phyloP scores from a whole-genome alignment of 306 rosid species.

The Adenanthera pavonina region DNA sequence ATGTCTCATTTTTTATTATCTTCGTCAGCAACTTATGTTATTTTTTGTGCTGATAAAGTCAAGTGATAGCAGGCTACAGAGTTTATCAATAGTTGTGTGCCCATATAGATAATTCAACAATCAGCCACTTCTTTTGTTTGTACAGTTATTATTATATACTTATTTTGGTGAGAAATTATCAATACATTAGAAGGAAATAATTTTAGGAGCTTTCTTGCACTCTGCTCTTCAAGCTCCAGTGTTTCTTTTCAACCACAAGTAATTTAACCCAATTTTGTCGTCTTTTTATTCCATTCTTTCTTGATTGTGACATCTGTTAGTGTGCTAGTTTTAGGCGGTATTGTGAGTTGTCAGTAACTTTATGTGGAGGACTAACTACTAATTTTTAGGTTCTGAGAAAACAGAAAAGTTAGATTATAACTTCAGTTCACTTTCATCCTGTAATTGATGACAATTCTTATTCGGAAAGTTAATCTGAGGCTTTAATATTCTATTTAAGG shows the following conservation, averaged over 20 bases:
- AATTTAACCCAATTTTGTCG: neutral
- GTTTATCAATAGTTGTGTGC: conserved; percentile 1
- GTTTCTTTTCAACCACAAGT: neutral
- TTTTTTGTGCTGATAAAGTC: neutral
- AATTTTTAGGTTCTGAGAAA: conserved; percentile 5
- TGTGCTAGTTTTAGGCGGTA: conserved; percentile 4
- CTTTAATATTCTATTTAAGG: conserved; percentile 48
- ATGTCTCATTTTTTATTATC: neutral
- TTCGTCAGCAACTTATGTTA: neutral
- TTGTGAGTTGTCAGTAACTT: neutral
- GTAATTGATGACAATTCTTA: neutral
- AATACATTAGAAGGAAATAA: neutral
- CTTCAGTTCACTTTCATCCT: neutral
- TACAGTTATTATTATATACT: neutral
- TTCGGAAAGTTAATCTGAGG: conserved; percentile 24
- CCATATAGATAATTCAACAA: neutral
- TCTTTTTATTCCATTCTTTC: conserved; percentile 20
- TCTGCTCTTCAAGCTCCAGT: neutral
- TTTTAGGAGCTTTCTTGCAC: neutral
- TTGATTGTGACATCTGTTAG: conserved; percentile 20
- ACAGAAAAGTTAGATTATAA: neutral
- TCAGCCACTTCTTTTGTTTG: neutral
- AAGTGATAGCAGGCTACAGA: neutral
- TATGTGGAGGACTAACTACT: neutral
- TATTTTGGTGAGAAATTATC: neutral